Conservation (phyloP, 371 early-diverging fungal genomes). For the Nematocida sp. region DNA sequence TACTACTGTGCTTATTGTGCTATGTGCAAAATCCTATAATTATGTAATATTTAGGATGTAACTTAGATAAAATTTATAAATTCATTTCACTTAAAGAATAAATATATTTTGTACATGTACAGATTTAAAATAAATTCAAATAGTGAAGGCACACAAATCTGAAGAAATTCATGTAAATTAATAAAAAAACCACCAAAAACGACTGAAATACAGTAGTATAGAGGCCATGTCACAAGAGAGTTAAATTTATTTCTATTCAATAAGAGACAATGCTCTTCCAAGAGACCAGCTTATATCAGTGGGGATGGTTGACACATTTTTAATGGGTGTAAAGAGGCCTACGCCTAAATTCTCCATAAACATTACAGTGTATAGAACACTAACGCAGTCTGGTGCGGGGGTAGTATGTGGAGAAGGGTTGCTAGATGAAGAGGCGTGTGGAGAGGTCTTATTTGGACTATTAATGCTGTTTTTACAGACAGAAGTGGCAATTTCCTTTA, state of each 20-base stretch:
- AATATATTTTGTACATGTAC: too few relatives aligned
- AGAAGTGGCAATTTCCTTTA: constrained; percentile 16
- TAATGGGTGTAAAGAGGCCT: constrained; percentile 47
- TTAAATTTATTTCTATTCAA: constrained; percentile 17
- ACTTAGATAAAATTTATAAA: too few relatives aligned
- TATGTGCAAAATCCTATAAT: too few relatives aligned
- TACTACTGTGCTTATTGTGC: too few relatives aligned
- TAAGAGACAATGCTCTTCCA: constrained; percentile 45
- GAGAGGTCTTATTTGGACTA: neutral
- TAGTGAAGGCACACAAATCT: too few relatives aligned
- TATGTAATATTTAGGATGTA: too few relatives aligned
- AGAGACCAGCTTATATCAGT: constrained; percentile 54
- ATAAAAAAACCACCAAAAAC: too few relatives aligned
- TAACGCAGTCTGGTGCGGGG: constrained; percentile 12
- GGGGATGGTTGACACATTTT: constrained; percentile 30
- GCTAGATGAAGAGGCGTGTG: neutral
- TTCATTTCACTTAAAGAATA: too few relatives aligned
- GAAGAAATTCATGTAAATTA: too few relatives aligned
- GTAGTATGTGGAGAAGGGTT: neutral
- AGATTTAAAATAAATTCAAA: too few relatives aligned
- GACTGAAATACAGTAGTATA: neutral
- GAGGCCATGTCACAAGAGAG: neutral
- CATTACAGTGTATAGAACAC: constrained; percentile 42
- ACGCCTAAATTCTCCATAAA: constrained; percentile 49
- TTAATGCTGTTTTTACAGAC: constrained; percentile 1